Evolutionary conservation across 495 filamentous ascomycete species (phyloP).

Genomic region (Penicillium desertorum): DNA sequence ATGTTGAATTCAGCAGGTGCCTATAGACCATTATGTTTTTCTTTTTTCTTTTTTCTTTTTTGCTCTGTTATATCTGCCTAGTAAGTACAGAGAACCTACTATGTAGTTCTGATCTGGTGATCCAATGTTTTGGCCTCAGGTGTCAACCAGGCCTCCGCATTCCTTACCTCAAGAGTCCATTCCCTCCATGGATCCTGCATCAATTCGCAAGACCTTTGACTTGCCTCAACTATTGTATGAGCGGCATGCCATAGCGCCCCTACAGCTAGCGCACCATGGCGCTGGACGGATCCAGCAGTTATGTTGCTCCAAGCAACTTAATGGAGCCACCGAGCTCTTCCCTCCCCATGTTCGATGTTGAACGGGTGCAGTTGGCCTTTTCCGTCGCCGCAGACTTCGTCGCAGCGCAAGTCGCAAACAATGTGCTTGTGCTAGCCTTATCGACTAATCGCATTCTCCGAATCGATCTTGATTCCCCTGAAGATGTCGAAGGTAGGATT

Average conservation of each 20-base stretch:
- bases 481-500: constrained; percentile 84
- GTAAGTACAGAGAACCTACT: not conserved
- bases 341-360: constrained; percentile 89
- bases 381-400: constrained; percentile 90
- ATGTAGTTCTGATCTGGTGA: constrained; percentile 2
- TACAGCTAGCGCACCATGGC: constrained; percentile 50
- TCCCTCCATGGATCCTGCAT: constrained; percentile 15
- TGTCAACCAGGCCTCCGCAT: constrained; percentile 21
- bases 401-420: constrained; percentile 94
- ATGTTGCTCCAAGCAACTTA: constrained; percentile 53
- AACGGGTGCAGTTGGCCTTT: constrained; percentile 88
- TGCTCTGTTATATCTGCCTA: not conserved
- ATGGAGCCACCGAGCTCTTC: constrained; percentile 58
- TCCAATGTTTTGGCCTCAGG: constrained; percentile 13
- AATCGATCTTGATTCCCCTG: constrained; percentile 89
- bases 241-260: constrained; percentile 40
- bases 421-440: constrained; percentile 87
- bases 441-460: constrained; percentile 85
- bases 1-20: not conserved
- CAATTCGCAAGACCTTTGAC: constrained; percentile 15
- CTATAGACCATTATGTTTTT: not conserved
- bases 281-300: constrained; percentile 53
- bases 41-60: no score
- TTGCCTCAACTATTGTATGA: constrained; percentile 9
- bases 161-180: constrained; percentile 16